phyloP scores from a whole-genome alignment of 768 basidiomycete genomes.

The Kwoniella newhampshirensis region DNA sequence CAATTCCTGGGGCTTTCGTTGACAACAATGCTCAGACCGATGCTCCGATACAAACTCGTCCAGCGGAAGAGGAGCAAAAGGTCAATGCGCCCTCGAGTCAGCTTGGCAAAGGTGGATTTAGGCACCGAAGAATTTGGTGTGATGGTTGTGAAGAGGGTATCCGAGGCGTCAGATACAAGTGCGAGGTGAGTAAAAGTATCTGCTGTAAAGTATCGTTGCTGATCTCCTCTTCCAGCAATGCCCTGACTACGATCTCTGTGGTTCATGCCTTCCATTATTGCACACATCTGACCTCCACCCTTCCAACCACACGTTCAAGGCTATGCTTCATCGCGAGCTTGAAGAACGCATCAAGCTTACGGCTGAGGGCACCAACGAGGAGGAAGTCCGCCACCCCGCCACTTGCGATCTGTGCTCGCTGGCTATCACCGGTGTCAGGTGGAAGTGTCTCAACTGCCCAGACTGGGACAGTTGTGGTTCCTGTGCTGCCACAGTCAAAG shows the following conservation, averaged over 20 bases:
- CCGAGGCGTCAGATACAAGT: slow-evolving; percentile 50
- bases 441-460: slow-evolving; percentile 52
- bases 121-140: slow-evolving; percentile 42
- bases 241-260: slow-evolving; percentile 51
- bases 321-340: slow-evolving; percentile 46
- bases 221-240: slow-evolving; percentile 18
- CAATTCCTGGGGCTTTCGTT: slow-evolving; percentile 47
- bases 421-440: slow-evolving; percentile 45
- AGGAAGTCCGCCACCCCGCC: slow-evolving; percentile 33
- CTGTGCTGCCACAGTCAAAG: slow-evolving; percentile 32
- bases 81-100: slow-evolving; percentile 12
- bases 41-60: slow-evolving; percentile 19
- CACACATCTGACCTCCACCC: slow-evolving; percentile 43
- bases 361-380: slow-evolving; percentile 9
- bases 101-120: slow-evolving; percentile 39
- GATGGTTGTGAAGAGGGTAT: slow-evolving; percentile 41
- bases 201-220: background rate
- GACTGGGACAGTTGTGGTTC: slow-evolving; percentile 50
- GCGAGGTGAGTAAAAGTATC: slow-evolving; percentile 32
- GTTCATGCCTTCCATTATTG: slow-evolving; percentile 45
- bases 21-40: slow-evolving; percentile 18
- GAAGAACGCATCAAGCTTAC: slow-evolving; percentile 39
- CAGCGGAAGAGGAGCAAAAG: slow-evolving; percentile 12
- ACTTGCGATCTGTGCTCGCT: slow-evolving; percentile 43
- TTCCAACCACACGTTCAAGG: slow-evolving; percentile 44